A percentile compares a stretch with the other conserved stretches of the same genome.
These are phyloP conservation scores for Phyllostachys edulis DNA, from an alignment of 176 grass and related monocot genomes.

Conservation along the genomic window DNA sequence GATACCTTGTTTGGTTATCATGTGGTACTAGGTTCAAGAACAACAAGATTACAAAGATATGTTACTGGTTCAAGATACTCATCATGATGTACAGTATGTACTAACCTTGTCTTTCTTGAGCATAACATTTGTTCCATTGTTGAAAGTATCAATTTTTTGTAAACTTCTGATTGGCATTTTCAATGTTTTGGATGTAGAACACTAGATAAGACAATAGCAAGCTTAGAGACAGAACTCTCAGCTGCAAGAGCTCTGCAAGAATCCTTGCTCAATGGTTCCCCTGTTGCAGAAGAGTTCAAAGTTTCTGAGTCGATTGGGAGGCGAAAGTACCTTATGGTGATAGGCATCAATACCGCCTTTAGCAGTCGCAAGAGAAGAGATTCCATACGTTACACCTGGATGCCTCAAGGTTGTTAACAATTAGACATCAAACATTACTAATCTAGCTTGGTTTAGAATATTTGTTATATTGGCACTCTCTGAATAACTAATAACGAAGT, in stretches of 20 bases:
- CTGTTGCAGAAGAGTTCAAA: slow-evolving; percentile 69
- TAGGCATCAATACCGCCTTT: slow-evolving; percentile 95
- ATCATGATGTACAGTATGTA: slow-evolving; percentile 72
- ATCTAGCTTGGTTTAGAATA: not conserved
- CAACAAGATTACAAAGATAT: slow-evolving; percentile 51
- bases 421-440: not conserved
- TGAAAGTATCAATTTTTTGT: not conserved
- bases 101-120: slow-evolving; percentile 10
- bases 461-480: not conserved
- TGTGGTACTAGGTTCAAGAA: slow-evolving; percentile 48
- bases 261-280: slow-evolving; percentile 73
- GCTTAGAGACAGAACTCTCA: slow-evolving; percentile 84
- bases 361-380: slow-evolving; percentile 91
- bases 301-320: slow-evolving; percentile 52
- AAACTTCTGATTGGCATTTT: slow-evolving; percentile 16
- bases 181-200: slow-evolving; percentile 40
- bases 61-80: slow-evolving; percentile 46
- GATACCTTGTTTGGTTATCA: slow-evolving; percentile 4
- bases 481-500: slow-evolving; percentile 2
- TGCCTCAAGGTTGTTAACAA: slow-evolving; percentile 76
- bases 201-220: slow-evolving; percentile 80
- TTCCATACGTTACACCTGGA: slow-evolving; percentile 96
- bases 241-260: slow-evolving; percentile 78
- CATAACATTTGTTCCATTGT: slow-evolving; percentile 9
- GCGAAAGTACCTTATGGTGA: slow-evolving; percentile 82